Evolutionary conservation across 768 basidiomycete species (phyloP), one percentile per base, ranked within the genome.

Genomic region (Lepiota brunneoincarnata): DNA sequence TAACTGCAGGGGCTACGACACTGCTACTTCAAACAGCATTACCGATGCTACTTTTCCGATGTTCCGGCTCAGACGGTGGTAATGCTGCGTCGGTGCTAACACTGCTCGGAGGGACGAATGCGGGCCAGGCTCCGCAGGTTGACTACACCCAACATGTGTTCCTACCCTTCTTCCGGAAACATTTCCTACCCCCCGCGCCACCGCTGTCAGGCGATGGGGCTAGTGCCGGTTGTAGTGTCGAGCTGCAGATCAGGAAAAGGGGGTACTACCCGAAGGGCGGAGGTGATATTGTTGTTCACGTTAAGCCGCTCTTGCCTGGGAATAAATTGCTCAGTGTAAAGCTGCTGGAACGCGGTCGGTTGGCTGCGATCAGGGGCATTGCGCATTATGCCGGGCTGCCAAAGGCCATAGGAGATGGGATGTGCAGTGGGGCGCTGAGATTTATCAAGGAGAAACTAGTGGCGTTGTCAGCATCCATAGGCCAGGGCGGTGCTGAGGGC

Each of bases 261-360:
- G 89, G 89, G 0, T 91, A 89, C 68, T 87, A 72, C 58, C 89
- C 89, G 0, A 82, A 76, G 60, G 89, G 89, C 18, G 88, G 89
- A 2, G 89, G 89, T 0, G 73, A 81, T 45, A 75, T 91, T 4
- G 54, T 62, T 1, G 71, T 83, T 49, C 68, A 64, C 1, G 64
- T 80, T 2, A 47, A 56, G 0, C 80, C 86, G 0, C 68, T 83
- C 1, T 63, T 69, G 7, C 64, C 74, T 0, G 65, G 75, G 4
- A 61, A 76, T 20, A 62, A 62, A 47, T 62, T 81, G 31, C 69
- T 63, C 37, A 62, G 64, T 35, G 68, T 87, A 17, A 73, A 68
- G 3, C 68, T 91, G 51, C 69, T 79, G n/a, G 72, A 82, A 36
- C 78, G 85, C 12, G 87, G 87, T 1, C 62, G 64, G 23, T 72